Base-by-base conservation (phyloP, 106 monocot species). In the Platanthera guangdongensis region DNA sequence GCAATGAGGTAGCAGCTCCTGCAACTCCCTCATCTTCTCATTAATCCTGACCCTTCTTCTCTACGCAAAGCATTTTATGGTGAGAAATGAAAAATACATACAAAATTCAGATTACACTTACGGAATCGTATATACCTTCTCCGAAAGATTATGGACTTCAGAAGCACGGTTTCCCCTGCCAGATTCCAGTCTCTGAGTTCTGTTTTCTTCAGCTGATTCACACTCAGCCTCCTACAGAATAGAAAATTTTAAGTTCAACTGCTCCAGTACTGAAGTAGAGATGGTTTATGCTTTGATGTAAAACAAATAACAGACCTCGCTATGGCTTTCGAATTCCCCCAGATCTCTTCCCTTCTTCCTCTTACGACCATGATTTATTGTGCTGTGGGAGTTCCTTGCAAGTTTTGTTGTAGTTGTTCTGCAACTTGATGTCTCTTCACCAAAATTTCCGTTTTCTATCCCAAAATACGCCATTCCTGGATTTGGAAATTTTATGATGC, bases 41-140 rank as follows among this genome's bases (percentile, higher is more conserved):
- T 92, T 92, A 49, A 92, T 92, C 77, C 86, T 82, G 57, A 88
- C 88, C 60, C 92, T 86, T 80, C 88, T 82, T 73, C 88, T 88
- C 92, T 92, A 53, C 51, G 81, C 55, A 0, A 49, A 32, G 5
- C 4, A 25, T 13, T 8, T 32, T 5, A 72, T 14, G 45, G 65
- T 74, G 25, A 63, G 48, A 45, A 7, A 51, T 47, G 3, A 16
- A 11, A 77, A 74, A 50, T 52, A 54, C n/a, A 60, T 76, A 8
- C 64, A 13, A 51, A 76, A 76, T 30, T 57, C 7, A 59, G 12
- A 49, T 57, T 60, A 10, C 39, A 21, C 7, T 50, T 51, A 49
- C 13, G 16, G 25, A 8, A 11, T 77, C 89, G 25, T 0, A 25
- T 25, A 52, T 68, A 90, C 90, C 85, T 87, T 90, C 79, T 90